These are phyloP conservation scores for Coleophoma eucalyptorum DNA, from an alignment of 2,329 filamentous ascomycete genomes.

Conservation along the genomic window DNA sequence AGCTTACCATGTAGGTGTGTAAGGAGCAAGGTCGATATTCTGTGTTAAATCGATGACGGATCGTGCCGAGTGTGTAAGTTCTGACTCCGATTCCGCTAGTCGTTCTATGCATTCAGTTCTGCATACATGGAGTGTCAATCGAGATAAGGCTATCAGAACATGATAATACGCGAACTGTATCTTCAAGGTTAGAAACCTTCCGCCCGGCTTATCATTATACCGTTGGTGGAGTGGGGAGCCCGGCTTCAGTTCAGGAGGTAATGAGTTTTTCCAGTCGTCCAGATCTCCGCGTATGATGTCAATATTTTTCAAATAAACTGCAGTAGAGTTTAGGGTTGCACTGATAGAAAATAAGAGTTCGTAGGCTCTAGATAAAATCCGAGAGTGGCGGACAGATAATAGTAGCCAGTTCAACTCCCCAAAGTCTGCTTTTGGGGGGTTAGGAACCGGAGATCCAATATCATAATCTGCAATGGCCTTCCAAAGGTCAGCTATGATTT, in stretches of 20 bases:
- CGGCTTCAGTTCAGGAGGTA: slow-evolving; percentile 25
- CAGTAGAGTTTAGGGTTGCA: slow-evolving; percentile 19
- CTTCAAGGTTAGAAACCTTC: too few species aligned
- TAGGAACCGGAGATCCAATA: slow-evolving; percentile 31
- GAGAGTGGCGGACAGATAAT: slow-evolving; percentile 23
- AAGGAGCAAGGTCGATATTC: slow-evolving; percentile 28
- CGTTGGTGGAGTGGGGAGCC: too few species aligned
- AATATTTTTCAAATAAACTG: slow-evolving; percentile 15
- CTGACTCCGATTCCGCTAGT: not conserved
- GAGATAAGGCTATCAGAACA: too few species aligned
- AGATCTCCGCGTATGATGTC: slow-evolving; percentile 20
- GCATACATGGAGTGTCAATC: too few species aligned
- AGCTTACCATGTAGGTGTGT: slow-evolving; percentile 30
- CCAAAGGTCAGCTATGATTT: not conserved
- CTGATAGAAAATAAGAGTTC: slow-evolving; percentile 31
- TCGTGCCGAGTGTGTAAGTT: slow-evolving; percentile 27
- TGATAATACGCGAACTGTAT: too few species aligned
- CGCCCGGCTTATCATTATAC: too few species aligned
- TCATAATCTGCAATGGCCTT: slow-evolving; percentile 29
- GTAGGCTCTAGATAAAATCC: slow-evolving; percentile 30
- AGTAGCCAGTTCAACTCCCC: slow-evolving; percentile 32
- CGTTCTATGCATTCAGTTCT: too few species aligned
- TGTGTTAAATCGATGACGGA: slow-evolving; percentile 28
- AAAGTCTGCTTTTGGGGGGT: slow-evolving; percentile 26
- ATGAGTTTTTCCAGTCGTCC: slow-evolving; percentile 26